Percentiles rank a stretch among this genome's conserved stretches.
Evolutionary conservation across 106 monocot species (phyloP).

Genomic region (Dendrobium nobile): DNA sequence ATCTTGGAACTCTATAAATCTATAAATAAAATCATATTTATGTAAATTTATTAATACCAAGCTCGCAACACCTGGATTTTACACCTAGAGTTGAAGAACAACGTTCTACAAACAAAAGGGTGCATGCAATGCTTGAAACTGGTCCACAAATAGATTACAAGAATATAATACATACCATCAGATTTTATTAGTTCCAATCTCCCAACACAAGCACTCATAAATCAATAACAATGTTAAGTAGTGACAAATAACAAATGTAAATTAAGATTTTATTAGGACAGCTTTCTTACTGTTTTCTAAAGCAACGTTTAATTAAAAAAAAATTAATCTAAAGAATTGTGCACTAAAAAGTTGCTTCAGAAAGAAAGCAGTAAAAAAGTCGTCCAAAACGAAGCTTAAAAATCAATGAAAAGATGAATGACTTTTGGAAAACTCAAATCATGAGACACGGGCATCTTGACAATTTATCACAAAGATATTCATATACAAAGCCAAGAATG

Average conservation of each 20-base stretch:
- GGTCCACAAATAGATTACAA: background rate
- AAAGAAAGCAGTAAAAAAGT: too few species aligned
- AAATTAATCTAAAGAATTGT: too few species aligned
- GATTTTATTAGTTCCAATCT: background rate
- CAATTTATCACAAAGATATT: background rate
- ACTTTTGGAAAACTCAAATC: background rate
- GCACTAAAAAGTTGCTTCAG: too few species aligned
- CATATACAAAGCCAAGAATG: background rate
- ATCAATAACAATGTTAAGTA: too few species aligned
- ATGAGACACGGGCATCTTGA: background rate
- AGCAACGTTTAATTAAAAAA: too few species aligned
- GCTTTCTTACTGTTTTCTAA: too few species aligned
- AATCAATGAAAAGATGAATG: background rate
- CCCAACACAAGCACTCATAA: background rate
- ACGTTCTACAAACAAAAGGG: background rate
- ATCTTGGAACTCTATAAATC: background rate
- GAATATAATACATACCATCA: background rate
- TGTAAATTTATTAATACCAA: background rate
- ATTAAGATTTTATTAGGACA: background rate
- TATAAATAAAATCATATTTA: conserved; percentile 2
- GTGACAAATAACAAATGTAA: background rate
- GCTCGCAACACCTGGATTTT: background rate
- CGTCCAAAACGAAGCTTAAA: background rate
- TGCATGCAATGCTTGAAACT: background rate
- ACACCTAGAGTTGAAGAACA: background rate